Evolutionary conservation across 2,329 filamentous ascomycete species (phyloP), one percentile per base, ranked within the genome.

Genomic region (Aspergillus glaucus): DNA sequence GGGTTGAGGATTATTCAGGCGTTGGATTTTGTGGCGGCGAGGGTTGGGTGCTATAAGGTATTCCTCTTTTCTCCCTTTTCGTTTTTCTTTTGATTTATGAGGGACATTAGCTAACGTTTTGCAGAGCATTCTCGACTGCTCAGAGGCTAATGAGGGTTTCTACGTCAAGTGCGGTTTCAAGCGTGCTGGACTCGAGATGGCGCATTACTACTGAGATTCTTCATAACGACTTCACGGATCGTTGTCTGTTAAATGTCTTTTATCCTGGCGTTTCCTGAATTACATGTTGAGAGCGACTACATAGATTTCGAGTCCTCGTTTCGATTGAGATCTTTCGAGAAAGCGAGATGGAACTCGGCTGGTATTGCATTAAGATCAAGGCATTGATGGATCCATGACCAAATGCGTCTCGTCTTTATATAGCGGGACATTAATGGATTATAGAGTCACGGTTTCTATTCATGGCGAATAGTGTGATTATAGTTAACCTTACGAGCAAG

Each of bases 141-240:
- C 87, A 57, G 92, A 96, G 71, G 82, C 86, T 60, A 98, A 97
- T 68, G 90, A 95, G 71, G 92, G 91, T 19, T 97, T 98, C 76
- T 98, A 98, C 70, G 79, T 95, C 70, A 97, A 97, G 79, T 97
- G 93, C 72, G 92, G 92, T 50, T 97, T 95, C 72, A 86, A 89
- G 72, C 79, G 89, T 53, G 92, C 90, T 24, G 93, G 93, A 14
- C 74, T 96, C 49, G 88, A 98, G 73, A 97, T 98, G 93, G 90
- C 92, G 40, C 89, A 95, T 75, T 95, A 95, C 73, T 93, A 94
- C 67, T 71, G 61, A 60, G 49, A 43, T 22, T 30, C 34, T 37
- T 37, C 34, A 15, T 8, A 37, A 40, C 19, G 17, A 21, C 10
- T 19, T 40, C 17, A 17, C 17, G 5, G 15, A 40, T 37, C n/a